Conservation (phyloP, 768 basidiomycete genomes). For the Leccinellum luteum region DNA sequence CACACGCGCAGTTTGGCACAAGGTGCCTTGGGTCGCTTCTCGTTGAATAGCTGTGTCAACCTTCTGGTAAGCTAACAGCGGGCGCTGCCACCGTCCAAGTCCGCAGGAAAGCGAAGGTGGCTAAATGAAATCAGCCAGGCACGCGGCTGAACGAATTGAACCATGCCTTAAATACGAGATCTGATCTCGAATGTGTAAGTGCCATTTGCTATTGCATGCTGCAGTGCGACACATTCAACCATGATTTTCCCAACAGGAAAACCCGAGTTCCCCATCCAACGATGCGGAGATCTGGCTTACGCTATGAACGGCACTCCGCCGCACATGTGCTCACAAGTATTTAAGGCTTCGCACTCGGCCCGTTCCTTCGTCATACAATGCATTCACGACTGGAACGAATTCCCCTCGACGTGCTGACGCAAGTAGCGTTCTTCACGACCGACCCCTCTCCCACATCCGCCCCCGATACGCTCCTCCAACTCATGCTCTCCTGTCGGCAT, state of each 20-base stretch:
- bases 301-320: slow-evolving; percentile 33
- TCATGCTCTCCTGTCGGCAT: slow-evolving; percentile 45
- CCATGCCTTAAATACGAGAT: slow-evolving; percentile 34
- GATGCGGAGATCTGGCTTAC: slow-evolving; percentile 34
- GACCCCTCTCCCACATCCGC: slow-evolving; percentile 37
- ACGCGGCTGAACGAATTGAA: slow-evolving; percentile 21
- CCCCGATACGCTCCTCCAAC: slow-evolving; percentile 40
- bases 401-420: slow-evolving; percentile 55
- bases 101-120: slow-evolving; percentile 31
- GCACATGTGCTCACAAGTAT: slow-evolving; percentile 21
- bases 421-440: slow-evolving; percentile 49
- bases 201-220: slow-evolving; percentile 27
- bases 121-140: slow-evolving; percentile 37
- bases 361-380: slow-evolving; percentile 35
- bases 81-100: slow-evolving; percentile 21
- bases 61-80: slow-evolving; percentile 15
- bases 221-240: slow-evolving; percentile 26
- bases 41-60: slow-evolving; percentile 22
- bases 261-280: slow-evolving; percentile 30
- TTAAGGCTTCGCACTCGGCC: slow-evolving; percentile 19
- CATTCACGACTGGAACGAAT: slow-evolving; percentile 44
- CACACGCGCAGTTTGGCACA: slow-evolving; percentile 17
- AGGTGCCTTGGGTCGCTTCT: slow-evolving; percentile 17
- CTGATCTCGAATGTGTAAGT: slow-evolving; percentile 33
- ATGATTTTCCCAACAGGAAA: slow-evolving; percentile 39